Percentiles rank a stretch among this genome's conserved stretches.
Conservation (phyloP, 495 filamentous ascomycete genomes). For the Viridothelium virens region DNA sequence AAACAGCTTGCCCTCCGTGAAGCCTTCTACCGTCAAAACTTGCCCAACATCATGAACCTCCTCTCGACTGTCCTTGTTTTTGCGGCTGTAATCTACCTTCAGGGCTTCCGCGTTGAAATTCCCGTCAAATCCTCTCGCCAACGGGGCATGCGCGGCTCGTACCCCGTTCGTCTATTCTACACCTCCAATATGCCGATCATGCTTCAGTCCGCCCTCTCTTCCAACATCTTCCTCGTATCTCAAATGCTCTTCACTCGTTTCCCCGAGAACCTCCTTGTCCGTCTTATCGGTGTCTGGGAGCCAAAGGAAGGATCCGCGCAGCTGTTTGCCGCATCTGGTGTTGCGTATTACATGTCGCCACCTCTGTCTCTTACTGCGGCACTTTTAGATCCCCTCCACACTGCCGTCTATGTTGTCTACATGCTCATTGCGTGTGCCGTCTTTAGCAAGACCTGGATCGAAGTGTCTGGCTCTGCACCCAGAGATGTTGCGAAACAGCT, state of each 20-base stretch:
- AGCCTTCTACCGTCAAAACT: conserved; percentile 98
- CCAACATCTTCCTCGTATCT: conserved; percentile 96
- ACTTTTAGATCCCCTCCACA: conserved; percentile 92
- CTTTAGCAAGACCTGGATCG: conserved; percentile 99
- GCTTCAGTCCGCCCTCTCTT: conserved; percentile 94
- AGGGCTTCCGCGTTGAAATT: conserved; percentile 98
- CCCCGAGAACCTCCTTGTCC: conserved; percentile 95
- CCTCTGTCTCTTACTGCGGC: conserved; percentile 96
- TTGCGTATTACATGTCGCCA: conserved; percentile 99
- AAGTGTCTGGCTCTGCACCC: conserved; percentile 94
- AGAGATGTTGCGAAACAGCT: conserved; percentile 99
- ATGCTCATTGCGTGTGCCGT: conserved; percentile 96
- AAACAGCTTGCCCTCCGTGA: conserved; percentile 95
- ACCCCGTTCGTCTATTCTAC: conserved; percentile 75
- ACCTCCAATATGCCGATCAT: conserved; percentile 98
- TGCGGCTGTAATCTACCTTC: conserved; percentile 97
- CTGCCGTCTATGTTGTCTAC: conserved; percentile 88
- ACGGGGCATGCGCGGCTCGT: conserved; percentile 86
- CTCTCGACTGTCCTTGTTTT: conserved; percentile 89
- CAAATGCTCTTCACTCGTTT: conserved; percentile 99
- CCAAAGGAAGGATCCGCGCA: conserved; percentile 91
- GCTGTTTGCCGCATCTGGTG: conserved; percentile 82
- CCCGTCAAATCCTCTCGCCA: conserved; percentile 99
- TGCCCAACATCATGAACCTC: conserved; percentile 99
- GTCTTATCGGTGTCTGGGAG: conserved; percentile 97